phyloP scores from a whole-genome alignment of 768 basidiomycete genomes.

The Termitomyces sp. region DNA sequence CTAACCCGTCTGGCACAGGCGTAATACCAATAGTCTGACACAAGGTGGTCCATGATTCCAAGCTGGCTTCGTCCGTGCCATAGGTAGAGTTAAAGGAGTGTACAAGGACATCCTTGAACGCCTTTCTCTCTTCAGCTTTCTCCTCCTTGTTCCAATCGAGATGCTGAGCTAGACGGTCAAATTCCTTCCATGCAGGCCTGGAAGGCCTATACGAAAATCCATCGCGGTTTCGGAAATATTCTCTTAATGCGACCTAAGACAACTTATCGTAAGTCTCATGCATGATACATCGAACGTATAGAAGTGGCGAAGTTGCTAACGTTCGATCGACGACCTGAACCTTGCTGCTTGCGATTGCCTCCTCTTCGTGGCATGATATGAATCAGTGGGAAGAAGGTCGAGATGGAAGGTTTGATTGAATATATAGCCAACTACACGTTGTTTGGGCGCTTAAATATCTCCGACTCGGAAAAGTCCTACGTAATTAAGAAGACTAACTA shows the following conservation, averaged over 20 bases:
- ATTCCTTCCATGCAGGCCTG: slow-evolving; percentile 21
- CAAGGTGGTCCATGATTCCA: slow-evolving; percentile 26
- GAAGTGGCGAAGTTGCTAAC: neutral
- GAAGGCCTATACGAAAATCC: slow-evolving; percentile 19
- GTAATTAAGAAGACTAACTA: too few species aligned
- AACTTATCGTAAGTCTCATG: too few species aligned
- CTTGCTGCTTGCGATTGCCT: neutral
- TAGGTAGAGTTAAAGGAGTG: slow-evolving; percentile 30
- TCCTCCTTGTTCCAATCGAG: slow-evolving; percentile 15
- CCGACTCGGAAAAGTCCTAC: neutral
- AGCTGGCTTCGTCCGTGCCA: slow-evolving; percentile 26
- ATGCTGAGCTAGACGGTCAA: slow-evolving; percentile 18
- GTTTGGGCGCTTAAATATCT: neutral
- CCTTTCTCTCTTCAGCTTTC: slow-evolving; percentile 12
- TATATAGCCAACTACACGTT: neutral
- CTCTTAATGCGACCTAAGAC: neutral
- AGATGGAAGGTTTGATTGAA: neutral
- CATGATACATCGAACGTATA: too few species aligned
- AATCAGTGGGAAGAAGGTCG: too few species aligned
- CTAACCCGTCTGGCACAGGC: slow-evolving; percentile 21
- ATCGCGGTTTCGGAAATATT: slow-evolving; percentile 19
- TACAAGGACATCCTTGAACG: slow-evolving; percentile 26
- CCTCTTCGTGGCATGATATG: neutral
- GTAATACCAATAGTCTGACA: slow-evolving; percentile 22
- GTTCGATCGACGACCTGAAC: neutral